A percentile compares a stretch with the other conserved stretches of the same genome.
Conservation (phyloP, 139 green algal genomes). For the Gonium pectorale region DNA sequence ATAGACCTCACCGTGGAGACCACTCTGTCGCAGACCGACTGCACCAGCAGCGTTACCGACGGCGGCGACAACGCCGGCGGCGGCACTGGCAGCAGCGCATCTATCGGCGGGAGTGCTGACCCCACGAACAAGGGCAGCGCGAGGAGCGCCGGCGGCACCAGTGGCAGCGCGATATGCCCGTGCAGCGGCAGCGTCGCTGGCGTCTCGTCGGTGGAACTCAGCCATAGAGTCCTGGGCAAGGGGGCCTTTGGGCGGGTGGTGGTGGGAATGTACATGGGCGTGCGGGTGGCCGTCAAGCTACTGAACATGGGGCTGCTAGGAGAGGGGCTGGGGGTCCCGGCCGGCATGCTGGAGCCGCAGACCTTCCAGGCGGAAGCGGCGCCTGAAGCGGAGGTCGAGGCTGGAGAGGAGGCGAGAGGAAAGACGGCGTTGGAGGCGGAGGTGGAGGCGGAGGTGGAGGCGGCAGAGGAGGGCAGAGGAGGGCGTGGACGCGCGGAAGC, state of each 20-base stretch:
- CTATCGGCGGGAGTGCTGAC: too few relatives aligned
- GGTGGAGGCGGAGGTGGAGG: background rate
- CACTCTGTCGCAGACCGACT: background rate
- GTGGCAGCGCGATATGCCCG: too few relatives aligned
- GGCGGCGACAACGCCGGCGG: too few relatives aligned
- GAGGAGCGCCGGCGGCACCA: too few relatives aligned
- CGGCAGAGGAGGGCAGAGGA: background rate
- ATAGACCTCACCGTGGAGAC: background rate
- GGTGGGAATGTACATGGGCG: background rate
- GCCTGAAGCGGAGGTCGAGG: background rate
- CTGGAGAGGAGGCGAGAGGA: background rate
- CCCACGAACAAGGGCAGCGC: too few relatives aligned
- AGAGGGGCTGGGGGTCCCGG: too few relatives aligned
- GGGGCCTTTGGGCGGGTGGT: background rate
- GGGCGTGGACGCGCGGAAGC: background rate
- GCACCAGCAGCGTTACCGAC: too few relatives aligned
- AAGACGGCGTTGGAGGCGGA: background rate
- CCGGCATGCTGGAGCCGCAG: background rate
- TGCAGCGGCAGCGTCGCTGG: too few relatives aligned
- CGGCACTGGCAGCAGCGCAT: too few relatives aligned
- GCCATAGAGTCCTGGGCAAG: background rate
- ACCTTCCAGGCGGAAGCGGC: background rate
- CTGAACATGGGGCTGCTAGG: background rate
- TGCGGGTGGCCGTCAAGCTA: background rate
- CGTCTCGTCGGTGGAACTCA: background rate